Base-by-base conservation (phyloP, 2,329 filamentous ascomycete genomes). In the Aspergillus quadrilineatus region DNA sequence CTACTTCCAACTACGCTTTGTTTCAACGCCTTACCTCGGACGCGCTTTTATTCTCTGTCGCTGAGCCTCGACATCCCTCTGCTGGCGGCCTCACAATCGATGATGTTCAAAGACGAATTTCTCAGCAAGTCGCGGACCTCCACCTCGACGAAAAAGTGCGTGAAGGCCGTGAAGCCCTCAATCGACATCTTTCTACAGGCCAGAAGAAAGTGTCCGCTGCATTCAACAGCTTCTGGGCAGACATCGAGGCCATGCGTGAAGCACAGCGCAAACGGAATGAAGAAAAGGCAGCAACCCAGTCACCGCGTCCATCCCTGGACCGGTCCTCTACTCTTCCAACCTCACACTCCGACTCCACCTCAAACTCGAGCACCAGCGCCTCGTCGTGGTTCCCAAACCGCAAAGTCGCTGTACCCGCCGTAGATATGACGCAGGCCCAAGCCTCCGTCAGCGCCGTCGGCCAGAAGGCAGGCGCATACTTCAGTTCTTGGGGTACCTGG, bases 71-170 rank as follows among this genome's bases (percentile, higher is more conserved):
- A 59, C 94, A 99, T 73, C 94, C 94, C 3, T 97, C 90, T 71
- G 92, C 92, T 1, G 94, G 94, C 28, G 93, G 92, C 0, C 81
- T 99, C 17, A 92, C 89, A 1, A 92, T 99, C 60, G 94, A 97
- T 64, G 94, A 99, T 71, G 88, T 99, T 10, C 93, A 97, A 71
- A 85, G 94, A 50, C 84, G 94, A 26, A 83, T 99, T 34, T 87
- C 91, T 36, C 89, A 95, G 72, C 94, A 97, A 75, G 90, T 99
- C 49, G 89, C 93, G 63, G 93, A 97, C 59, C 82, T 97, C 48
- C 92, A 97, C 70, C 82, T 97, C 1, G 94, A 99, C 70, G 94
- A 97, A 70, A 85, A 90, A 7, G 86, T 97, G 57, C 88, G 89
- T 0, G 87, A 90, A 58, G 89, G 92, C 7, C 85, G 87, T 53